These are phyloP conservation scores for Phaeotremella skinneri DNA, from an alignment of 768 basidiomycete genomes.

Conservation along the genomic window DNA sequence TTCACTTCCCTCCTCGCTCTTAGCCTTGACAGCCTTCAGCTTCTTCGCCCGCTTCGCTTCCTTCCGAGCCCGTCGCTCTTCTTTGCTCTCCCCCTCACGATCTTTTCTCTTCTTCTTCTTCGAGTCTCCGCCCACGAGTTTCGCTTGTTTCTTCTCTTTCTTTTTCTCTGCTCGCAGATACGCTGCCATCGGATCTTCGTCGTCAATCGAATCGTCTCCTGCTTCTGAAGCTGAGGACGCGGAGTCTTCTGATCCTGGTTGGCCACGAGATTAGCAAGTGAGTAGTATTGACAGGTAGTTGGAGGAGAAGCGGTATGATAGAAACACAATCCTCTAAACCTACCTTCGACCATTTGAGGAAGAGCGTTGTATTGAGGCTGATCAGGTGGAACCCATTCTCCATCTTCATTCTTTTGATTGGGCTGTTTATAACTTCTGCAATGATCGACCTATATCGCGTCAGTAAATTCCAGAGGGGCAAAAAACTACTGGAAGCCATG, in stretches of 20 bases:
- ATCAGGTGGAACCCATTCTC: conserved; percentile 81
- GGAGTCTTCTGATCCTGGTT: conserved; percentile 12
- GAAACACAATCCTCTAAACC: conserved; percentile 19
- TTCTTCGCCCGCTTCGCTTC: conserved; percentile 71
- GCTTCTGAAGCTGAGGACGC: conserved; percentile 37
- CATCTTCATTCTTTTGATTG: conserved; percentile 69
- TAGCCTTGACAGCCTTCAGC: conserved; percentile 25
- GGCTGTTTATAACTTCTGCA: conserved; percentile 83
- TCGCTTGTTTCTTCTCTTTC: conserved; percentile 57
- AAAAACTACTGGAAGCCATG: no score
- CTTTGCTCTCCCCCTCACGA: conserved; percentile 59
- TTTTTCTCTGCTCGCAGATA: conserved; percentile 69
- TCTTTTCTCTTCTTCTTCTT: conserved; percentile 61
- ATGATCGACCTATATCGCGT: conserved; percentile 50
- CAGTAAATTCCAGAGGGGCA: no score
- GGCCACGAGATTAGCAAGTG: conserved; percentile 1
- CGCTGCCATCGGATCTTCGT: conserved; percentile 97
- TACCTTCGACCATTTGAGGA: conserved; percentile 68
- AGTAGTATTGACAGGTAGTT: neutral
- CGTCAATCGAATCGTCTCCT: conserved; percentile 63
- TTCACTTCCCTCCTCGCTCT: conserved; percentile 13
- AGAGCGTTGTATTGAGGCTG: conserved; percentile 83
- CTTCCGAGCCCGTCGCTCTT: conserved; percentile 69
- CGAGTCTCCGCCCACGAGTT: conserved; percentile 56
- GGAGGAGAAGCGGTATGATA: neutral